Conservation (phyloP, 257 asterid species). For the Ocimum tenuiflorum region DNA sequence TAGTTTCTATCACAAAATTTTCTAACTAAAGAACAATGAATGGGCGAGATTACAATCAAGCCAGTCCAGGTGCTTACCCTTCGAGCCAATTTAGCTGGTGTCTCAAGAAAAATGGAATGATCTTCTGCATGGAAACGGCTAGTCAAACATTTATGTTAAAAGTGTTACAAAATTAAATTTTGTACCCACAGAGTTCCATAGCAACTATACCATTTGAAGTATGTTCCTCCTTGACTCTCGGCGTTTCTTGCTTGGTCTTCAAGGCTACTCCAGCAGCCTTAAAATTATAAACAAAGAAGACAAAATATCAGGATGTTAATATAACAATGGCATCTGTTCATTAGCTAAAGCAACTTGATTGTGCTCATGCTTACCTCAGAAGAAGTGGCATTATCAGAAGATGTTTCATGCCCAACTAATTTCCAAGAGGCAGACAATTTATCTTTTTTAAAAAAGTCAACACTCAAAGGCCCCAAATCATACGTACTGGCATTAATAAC, state of each 20-base stretch:
- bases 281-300: constrained; percentile 11
- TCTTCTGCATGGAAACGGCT: constrained; percentile 42
- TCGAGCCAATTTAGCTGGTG: constrained; percentile 54
- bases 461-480: constrained; percentile 68
- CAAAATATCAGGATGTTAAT: constrained; percentile 23
- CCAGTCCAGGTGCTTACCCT: constrained; percentile 49
- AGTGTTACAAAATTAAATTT: constrained; percentile 12
- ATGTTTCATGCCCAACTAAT: constrained; percentile 34
- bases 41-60: neutral
- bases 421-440: constrained; percentile 80
- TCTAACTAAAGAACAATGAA: neutral
- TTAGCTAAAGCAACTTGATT: constrained; percentile 4
- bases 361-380: constrained; percentile 44
- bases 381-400: constrained; percentile 31
- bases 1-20: neutral
- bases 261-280: constrained; percentile 29
- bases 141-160: constrained; percentile 17
- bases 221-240: constrained; percentile 36
- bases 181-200: neutral
- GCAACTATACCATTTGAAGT: constrained; percentile 43
- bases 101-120: constrained; percentile 42
- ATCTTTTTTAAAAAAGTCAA: constrained; percentile 53
- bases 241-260: constrained; percentile 36
- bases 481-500: constrained; percentile 54
- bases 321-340: constrained; percentile 8